Conservation (phyloP, 2,329 filamentous ascomycete species). For the Epichloe sylvatica region DNA sequence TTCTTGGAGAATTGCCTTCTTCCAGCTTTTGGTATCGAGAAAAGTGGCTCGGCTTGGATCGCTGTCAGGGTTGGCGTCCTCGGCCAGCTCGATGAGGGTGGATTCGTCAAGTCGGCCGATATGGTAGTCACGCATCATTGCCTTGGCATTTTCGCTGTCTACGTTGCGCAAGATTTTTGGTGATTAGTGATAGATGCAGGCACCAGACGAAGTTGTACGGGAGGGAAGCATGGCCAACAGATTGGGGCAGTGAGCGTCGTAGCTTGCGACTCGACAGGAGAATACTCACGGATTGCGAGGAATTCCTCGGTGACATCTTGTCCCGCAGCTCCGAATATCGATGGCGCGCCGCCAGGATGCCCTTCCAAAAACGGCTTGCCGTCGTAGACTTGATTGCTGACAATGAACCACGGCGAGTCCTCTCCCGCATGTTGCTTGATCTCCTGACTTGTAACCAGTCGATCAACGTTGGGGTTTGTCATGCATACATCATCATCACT, state of each 20-base stretch:
- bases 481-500: conserved; percentile 55
- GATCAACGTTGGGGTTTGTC: conserved; percentile 53
- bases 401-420: conserved; percentile 68
- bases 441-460: conserved; percentile 55
- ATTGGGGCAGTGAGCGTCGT: too few species aligned
- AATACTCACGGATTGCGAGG: conserved; percentile 67
- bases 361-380: conserved; percentile 65
- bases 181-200: too few species aligned
- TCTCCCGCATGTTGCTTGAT: conserved; percentile 53
- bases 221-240: not conserved
- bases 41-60: conserved; percentile 44
- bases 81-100: conserved; percentile 37
- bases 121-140: conserved; percentile 78
- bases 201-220: not conserved
- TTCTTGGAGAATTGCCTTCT: conserved; percentile 51
- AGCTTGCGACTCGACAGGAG: not conserved
- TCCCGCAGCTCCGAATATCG: conserved; percentile 70
- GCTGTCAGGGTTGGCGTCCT: conserved; percentile 21
- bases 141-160: conserved; percentile 87
- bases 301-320: conserved; percentile 80
- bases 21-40: conserved; percentile 59
- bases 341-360: conserved; percentile 76
- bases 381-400: conserved; percentile 81
- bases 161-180: conserved; percentile 4
- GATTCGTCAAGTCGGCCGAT: conserved; percentile 60